These are phyloP conservation scores for Sugiyamaella floridensis DNA, from an alignment of 805 yeast genomes.

Conservation along the genomic window DNA sequence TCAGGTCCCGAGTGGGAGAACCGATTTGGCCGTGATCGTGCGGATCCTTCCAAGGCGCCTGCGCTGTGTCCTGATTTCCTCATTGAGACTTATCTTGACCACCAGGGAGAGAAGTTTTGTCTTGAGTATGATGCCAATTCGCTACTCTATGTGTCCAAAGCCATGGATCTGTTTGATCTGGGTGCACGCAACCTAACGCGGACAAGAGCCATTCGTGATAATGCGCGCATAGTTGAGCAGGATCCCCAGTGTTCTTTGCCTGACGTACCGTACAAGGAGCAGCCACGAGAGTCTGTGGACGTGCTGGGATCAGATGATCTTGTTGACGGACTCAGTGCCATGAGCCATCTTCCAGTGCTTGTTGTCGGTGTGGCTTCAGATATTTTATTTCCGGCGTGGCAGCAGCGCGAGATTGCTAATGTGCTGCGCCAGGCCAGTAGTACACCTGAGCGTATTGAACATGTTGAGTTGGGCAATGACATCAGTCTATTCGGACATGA, in stretches of 20 bases:
- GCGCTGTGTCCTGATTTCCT: constrained; percentile 90
- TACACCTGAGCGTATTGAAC: constrained; percentile 37
- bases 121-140: constrained; percentile 88
- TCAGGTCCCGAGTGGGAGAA: constrained; percentile 98
- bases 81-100: constrained; percentile 89
- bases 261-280: constrained; percentile 46
- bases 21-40: constrained; percentile 80
- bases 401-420: constrained; percentile 73
- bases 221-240: constrained; percentile 2
- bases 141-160: constrained; percentile 77
- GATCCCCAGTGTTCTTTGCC: constrained; percentile 37
- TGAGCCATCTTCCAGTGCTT: constrained; percentile 59
- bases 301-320: constrained; percentile 48
- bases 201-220: background rate
- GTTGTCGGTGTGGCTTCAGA: constrained; percentile 93
- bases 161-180: constrained; percentile 90
- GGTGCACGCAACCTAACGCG: constrained; percentile 33
- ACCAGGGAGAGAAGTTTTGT: constrained; percentile 91
- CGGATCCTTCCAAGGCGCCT: constrained; percentile 70
- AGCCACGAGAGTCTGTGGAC: constrained; percentile 45
- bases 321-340: constrained; percentile 52
- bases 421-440: constrained; percentile 40
- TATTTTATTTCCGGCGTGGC: constrained; percentile 90
- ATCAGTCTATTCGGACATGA: constrained; percentile 86
- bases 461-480: constrained; percentile 69